A percentile compares a stretch with the other conserved stretches of the same genome.
phyloP scores from a whole-genome alignment of 345 rosid species.

The Eucalyptus cladocalyx region DNA sequence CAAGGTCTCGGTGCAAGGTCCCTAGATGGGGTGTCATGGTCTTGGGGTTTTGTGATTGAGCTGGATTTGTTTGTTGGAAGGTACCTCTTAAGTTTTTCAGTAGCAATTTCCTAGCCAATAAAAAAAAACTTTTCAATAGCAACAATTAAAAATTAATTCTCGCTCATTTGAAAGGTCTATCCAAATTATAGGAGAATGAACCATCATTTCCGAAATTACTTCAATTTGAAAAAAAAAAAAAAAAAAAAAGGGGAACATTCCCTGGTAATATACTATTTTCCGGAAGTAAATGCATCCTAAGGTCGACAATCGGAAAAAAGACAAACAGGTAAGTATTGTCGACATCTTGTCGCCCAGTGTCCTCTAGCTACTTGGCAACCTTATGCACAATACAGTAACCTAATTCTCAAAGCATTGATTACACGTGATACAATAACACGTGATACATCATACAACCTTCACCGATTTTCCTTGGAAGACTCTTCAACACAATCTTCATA shows the following conservation, averaged over 20 bases:
- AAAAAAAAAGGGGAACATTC: background rate
- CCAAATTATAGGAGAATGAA: background rate
- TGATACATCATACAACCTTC: background rate
- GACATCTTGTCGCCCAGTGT: too few species aligned
- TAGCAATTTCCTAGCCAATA: background rate
- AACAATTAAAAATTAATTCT: background rate
- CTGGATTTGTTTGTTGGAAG: background rate
- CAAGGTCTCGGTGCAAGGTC: background rate
- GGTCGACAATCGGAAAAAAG: background rate
- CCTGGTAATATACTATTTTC: background rate
- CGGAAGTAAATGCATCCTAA: background rate
- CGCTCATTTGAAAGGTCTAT: background rate
- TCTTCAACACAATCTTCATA: too few species aligned
- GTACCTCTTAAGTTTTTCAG: background rate
- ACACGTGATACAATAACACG: too few species aligned
- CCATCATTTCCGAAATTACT: background rate
- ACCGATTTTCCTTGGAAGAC: background rate
- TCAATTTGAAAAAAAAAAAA: background rate
- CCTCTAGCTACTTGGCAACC: too few species aligned
- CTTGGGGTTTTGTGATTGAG: background rate
- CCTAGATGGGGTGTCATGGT: fast-evolving
- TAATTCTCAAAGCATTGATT: background rate
- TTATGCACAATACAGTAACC: background rate
- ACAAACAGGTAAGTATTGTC: background rate
- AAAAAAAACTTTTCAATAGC: too few species aligned